Base-by-base conservation (phyloP, 2,329 filamentous ascomycete genomes). In the Dactylellina leptospora region DNA sequence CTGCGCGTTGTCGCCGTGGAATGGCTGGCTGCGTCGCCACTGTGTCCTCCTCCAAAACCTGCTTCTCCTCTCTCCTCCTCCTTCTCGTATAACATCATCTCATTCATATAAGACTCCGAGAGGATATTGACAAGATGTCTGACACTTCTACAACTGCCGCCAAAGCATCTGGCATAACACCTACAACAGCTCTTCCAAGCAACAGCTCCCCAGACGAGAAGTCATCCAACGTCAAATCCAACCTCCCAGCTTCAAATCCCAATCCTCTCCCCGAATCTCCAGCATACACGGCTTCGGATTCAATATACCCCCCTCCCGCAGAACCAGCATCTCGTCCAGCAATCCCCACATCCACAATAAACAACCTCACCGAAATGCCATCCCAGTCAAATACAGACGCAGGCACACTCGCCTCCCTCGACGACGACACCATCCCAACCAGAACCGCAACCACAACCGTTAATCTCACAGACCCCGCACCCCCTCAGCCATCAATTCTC, bases 211-310 rank as follows among this genome's bases (percentile, higher is more conserved):
- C 50, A 27, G 53, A 64, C 18, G 40, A 50, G 11, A 20, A 30
- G 3, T 40, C 59, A 13, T 54, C 53, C 13, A 11, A 18, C 20
- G 20, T 58, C 30, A 63, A 60, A 44, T 28, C 68, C 4, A 72
- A 72, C 13, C 68, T 72, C 25, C 68, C 68, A 42, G 68, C 68
- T 22, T 72, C 68, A 48, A 72, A 72, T 22, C 40, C 68, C 23
- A 25, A 64, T 22, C 68, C 68, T 20, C 53, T 72, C 6, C 68
- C 68, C 2, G 68, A 72, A 47, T 72, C 59, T 25, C 68, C 68
- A 38, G 36, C 33, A 27, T 71, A 71, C 16, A 53, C 45, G 22
- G 18, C 59, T 25, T 72, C 68, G 11, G 68, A 72, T 23, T 72
- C 68, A 2, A 16, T 64, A 20, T 54, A 71, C 44, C 66, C 68